Evolutionary conservation across 306 rosid species (phyloP).

Genomic region (Ochetophila trinervis): DNA sequence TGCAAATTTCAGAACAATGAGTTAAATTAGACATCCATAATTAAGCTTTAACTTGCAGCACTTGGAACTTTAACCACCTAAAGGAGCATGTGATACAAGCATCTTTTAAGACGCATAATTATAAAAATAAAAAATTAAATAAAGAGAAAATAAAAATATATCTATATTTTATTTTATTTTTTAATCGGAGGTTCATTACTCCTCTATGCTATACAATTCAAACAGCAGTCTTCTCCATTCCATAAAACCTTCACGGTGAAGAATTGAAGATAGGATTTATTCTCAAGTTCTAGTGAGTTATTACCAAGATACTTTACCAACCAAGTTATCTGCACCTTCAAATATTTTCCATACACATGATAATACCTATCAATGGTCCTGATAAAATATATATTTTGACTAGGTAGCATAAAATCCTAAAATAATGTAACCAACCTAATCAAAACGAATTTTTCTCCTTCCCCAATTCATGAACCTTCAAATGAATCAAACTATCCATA

Average conservation of each 20-base stretch:
- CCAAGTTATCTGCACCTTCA: neutral
- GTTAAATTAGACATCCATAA: neutral
- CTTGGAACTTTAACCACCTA: neutral
- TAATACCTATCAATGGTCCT: too few species aligned
- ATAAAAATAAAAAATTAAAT: too few species aligned
- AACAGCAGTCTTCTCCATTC: too few species aligned
- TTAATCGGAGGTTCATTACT: too few species aligned
- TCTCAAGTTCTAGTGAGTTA: neutral
- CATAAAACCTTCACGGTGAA: too few species aligned
- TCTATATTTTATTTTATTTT: too few species aligned
- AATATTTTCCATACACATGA: neutral
- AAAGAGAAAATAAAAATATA: too few species aligned
- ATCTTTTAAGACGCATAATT: neutral
- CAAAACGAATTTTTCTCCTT: neutral
- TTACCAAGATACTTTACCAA: neutral
- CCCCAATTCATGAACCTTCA: neutral
- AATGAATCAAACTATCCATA: neutral
- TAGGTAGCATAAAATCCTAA: too few species aligned
- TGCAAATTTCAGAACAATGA: slow-evolving; percentile 29
- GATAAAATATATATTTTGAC: too few species aligned
- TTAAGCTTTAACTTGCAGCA: neutral
- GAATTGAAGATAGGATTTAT: neutral
- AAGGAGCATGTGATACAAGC: neutral
- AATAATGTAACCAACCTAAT: too few species aligned
- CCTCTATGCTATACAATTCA: too few species aligned